phyloP scores from a whole-genome alignment of 192 early-diverging fungal genomes.

The Rhizophagus sp. region DNA sequence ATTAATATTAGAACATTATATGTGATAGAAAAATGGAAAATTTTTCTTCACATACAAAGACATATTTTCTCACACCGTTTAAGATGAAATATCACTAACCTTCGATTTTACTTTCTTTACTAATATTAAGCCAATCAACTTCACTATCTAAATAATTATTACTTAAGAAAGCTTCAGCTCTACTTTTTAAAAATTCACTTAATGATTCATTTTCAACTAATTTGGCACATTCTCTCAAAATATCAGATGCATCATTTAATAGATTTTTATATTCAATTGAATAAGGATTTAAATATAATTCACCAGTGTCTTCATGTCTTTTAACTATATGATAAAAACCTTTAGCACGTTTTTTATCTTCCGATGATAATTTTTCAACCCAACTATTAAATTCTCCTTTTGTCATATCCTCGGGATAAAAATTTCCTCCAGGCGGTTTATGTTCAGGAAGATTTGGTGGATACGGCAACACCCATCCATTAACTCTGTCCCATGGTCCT shows the following conservation, averaged over 20 bases:
- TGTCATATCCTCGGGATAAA: conserved; percentile 74
- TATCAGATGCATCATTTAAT: conserved; percentile 51
- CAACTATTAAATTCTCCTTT: conserved; percentile 61
- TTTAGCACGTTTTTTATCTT: conserved; percentile 53
- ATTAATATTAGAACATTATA: background rate
- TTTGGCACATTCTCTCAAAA: conserved; percentile 57
- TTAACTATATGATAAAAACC: conserved; percentile 65
- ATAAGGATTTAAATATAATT: conserved; percentile 52
- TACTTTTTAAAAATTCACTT: conserved; percentile 55
- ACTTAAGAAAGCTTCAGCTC: conserved; percentile 56
- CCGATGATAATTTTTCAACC: conserved; percentile 46
- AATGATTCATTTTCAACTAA: conserved; percentile 60
- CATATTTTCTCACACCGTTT: too few species aligned
- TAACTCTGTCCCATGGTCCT: conserved; percentile 64
- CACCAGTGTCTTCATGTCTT: conserved; percentile 41
- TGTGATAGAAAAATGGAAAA: too few species aligned
- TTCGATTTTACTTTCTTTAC: conserved; percentile 45
- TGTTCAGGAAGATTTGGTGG: conserved; percentile 32
- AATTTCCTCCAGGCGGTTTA: conserved; percentile 61
- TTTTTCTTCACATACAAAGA: too few species aligned
- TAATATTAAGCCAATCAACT: conserved; percentile 68
- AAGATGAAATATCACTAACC: background rate
- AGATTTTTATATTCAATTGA: conserved; percentile 59
- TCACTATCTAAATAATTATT: conserved; percentile 71
- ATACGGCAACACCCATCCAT: conserved; percentile 25